Base-by-base conservation (phyloP, 1,139 yeast genomes). In the Insectozyma bohioensis region DNA sequence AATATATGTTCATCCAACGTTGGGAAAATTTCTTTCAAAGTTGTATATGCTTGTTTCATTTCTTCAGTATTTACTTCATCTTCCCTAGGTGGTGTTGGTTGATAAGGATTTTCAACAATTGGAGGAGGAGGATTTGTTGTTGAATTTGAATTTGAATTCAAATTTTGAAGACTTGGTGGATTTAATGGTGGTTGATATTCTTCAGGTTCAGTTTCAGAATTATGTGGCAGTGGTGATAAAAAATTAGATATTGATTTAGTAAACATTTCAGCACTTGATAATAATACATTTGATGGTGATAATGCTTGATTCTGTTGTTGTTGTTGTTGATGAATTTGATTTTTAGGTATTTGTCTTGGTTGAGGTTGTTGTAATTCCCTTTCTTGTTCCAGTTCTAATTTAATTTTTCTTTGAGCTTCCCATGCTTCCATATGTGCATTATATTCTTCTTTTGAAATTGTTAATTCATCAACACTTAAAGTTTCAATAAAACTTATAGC, bases 401-500 rank as follows among this genome's bases (percentile, higher is more conserved):
- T 25, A 22, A n/a, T n/a, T n/a, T 40, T 47, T 35, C 26, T 20
- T 24, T 40, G 40, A 0, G 75, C 74, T 13, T 61, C 69, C 75
- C 75, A 76, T 31, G 67, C 67, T 37, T 58, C 75, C 58, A 73
- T 65, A 49, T 63, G 73, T 0, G 66, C 64, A 33, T 66, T 66
- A 42, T 58, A 72, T 37, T 82, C 88, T 35, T 77, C 79, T 31
- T 72, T 69, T 3, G 67, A 56, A 3, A 88, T 77, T 1, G 90
- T 79, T 31, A 90, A 61, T 20, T 79, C 75, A 2, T 75, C 72
- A 26, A 63, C 58, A 29, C 69, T 75, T 29, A 90, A 57, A 14
- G 77, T 75, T 39, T 80, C 75, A 16, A 90, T 75, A 52, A 88
- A 90, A 36, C 79, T 73, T 20, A 87, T 73, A 0, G 96, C 96